These are phyloP conservation scores for Plasmodium inui DNA, from an alignment of 169 alveolate genomes.

Conservation along the genomic window DNA sequence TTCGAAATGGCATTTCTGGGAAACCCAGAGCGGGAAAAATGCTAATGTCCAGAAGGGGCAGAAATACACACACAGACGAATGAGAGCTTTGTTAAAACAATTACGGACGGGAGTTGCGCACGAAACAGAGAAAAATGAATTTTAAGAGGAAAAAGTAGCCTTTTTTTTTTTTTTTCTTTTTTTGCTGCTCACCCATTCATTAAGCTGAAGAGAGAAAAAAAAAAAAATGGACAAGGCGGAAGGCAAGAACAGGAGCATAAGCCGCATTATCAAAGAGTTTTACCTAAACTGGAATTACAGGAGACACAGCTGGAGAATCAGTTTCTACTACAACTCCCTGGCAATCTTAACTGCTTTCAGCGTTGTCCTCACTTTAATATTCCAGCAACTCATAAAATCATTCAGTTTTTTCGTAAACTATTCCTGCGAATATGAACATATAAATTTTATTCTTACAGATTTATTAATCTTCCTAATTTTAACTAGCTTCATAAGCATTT, in stretches of 20 bases:
- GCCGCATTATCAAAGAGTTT: slow-evolving; percentile 46
- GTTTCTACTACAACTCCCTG: slow-evolving; percentile 80
- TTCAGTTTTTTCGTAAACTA: slow-evolving; percentile 83
- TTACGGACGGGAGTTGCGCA: not conserved
- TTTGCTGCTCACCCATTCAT: not conserved
- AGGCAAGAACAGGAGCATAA: slow-evolving; percentile 33
- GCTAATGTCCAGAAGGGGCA: not conserved
- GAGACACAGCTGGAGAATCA: slow-evolving; percentile 87
- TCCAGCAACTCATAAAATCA: slow-evolving; percentile 81
- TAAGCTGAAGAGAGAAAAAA: not conserved
- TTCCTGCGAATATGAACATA: slow-evolving; percentile 80
- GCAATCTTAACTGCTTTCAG: slow-evolving; percentile 77
- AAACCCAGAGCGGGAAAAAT: not conserved
- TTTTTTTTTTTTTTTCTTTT: not conserved
- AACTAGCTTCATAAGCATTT: slow-evolving; percentile 71
- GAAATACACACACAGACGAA: not conserved
- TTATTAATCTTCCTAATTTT: slow-evolving; percentile 75
- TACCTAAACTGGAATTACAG: slow-evolving; percentile 83
- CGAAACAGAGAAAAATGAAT: not conserved
- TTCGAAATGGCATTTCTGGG: not conserved
- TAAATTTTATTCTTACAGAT: slow-evolving; percentile 78
- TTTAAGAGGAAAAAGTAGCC: not conserved
- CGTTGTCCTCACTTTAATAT: slow-evolving; percentile 77
- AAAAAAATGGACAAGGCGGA: slow-evolving; percentile 43
- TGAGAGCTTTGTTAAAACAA: not conserved